Percentiles rank a stretch among this genome's conserved stretches.
phyloP scores from a whole-genome alignment of 352 stramenopile genomes.

The Pythium aristosporum region DNA sequence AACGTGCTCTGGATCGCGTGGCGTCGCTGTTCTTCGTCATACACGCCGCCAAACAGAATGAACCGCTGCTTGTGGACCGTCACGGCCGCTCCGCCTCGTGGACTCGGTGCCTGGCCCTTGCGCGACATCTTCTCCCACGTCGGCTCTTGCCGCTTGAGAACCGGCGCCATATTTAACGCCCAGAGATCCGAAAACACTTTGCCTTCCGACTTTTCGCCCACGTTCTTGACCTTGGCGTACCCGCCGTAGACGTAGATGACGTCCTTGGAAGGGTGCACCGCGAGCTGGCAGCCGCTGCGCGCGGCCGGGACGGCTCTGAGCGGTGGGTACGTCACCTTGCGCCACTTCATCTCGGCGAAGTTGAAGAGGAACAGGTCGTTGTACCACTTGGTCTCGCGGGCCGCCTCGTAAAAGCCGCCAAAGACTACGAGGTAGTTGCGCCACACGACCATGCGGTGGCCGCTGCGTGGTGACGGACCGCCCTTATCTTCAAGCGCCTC shows the following conservation, averaged over 20 bases:
- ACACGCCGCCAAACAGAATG: constrained; percentile 96
- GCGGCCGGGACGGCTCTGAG: constrained; percentile 62
- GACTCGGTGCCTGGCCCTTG: constrained; percentile 83
- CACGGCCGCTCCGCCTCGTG: constrained; percentile 78
- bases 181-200: constrained; percentile 96
- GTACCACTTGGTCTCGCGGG: constrained; percentile 92
- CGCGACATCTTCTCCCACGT: constrained; percentile 94
- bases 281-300: constrained; percentile 82
- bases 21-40: constrained; percentile 88
- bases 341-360: constrained; percentile 89
- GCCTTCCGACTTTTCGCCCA: constrained; percentile 88
- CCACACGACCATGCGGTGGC: constrained; percentile 94
- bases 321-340: constrained; percentile 70
- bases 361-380: constrained; percentile 95
- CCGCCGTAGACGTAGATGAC: constrained; percentile 93
- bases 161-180: constrained; percentile 90
- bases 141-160: constrained; percentile 88
- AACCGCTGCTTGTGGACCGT: constrained; percentile 94
- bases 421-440: constrained; percentile 97
- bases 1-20: constrained; percentile 90
- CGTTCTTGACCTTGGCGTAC: constrained; percentile 95
- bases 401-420: constrained; percentile 97
- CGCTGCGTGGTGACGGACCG: constrained; percentile 76
- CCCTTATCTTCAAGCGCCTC: constrained; percentile 89
- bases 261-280: constrained; percentile 86